Conservation (phyloP, 495 filamentous ascomycete genomes). For the Stereocaulon alpinum region DNA sequence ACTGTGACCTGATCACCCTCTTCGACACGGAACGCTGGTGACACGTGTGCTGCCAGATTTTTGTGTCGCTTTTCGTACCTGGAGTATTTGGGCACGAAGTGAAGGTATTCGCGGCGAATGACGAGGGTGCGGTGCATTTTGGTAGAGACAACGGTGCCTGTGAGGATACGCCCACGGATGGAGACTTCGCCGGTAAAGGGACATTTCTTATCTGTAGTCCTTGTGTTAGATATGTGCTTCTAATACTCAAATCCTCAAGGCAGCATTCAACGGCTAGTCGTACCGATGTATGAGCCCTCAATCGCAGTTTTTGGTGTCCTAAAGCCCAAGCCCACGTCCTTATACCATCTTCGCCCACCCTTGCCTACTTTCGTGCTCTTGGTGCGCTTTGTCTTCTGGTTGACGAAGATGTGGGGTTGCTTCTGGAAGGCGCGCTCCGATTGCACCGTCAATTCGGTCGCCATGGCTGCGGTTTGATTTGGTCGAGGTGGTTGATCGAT, state of each 20-base stretch:
- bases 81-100: slow-evolving; percentile 97
- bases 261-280: slow-evolving; percentile 8
- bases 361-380: slow-evolving; percentile 80
- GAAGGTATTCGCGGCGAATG: slow-evolving; percentile 99
- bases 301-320: slow-evolving; percentile 94
- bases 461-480: slow-evolving; percentile 69
- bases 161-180: slow-evolving; percentile 99
- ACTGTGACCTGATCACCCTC: slow-evolving; percentile 98
- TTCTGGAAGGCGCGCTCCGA: slow-evolving; percentile 98
- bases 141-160: slow-evolving; percentile 95
- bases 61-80: slow-evolving; percentile 99
- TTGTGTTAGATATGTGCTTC: neutral
- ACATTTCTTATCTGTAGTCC: slow-evolving; percentile 92
- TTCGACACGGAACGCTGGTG: slow-evolving; percentile 98
- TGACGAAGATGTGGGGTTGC: slow-evolving; percentile 99
- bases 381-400: slow-evolving; percentile 71
- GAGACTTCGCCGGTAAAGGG: slow-evolving; percentile 96
- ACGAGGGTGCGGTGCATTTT: slow-evolving; percentile 99
- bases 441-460: slow-evolving; percentile 96
- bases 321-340: slow-evolving; percentile 98
- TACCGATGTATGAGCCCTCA: slow-evolving; percentile 98
- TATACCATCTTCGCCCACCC: slow-evolving; percentile 92
- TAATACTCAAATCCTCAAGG: no score
- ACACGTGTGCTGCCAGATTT: slow-evolving; percentile 98
- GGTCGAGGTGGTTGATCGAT: slow-evolving; percentile 28